phyloP scores from a whole-genome alignment of 805 yeast species.

The Candida nonsorbophila region DNA sequence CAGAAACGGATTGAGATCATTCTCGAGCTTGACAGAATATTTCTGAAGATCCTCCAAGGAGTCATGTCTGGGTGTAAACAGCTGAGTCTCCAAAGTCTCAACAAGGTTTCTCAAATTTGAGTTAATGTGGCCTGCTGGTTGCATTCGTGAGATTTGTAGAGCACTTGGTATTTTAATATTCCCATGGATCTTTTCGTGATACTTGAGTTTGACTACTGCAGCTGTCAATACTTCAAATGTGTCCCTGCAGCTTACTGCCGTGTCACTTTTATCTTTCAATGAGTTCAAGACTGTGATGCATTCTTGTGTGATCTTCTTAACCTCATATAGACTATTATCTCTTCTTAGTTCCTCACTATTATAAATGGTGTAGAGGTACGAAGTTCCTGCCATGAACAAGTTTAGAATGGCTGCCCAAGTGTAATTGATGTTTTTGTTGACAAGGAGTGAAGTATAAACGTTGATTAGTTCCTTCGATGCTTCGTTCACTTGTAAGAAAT shows the following conservation, averaged over 20 bases:
- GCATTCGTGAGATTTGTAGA: constrained; percentile 13
- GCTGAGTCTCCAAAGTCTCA: constrained; percentile 19
- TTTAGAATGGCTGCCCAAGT: constrained; percentile 94
- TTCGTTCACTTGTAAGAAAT: constrained; percentile 51
- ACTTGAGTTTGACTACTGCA: constrained; percentile 61
- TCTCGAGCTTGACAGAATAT: no score
- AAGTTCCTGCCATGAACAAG: constrained; percentile 82
- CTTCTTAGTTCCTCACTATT: constrained; percentile 54
- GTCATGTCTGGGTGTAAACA: no score
- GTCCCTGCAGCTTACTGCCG: constrained; percentile 67
- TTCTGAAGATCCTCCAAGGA: no score
- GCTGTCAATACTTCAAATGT: constrained; percentile 68
- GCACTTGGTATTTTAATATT: constrained; percentile 17
- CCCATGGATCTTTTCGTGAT: constrained; percentile 27
- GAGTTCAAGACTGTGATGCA: constrained; percentile 57
- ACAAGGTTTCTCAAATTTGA: constrained; percentile 36
- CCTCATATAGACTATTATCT: constrained; percentile 39
- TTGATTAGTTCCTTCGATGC: constrained; percentile 64
- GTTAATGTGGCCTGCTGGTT: constrained; percentile 26
- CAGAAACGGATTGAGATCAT: constrained; percentile 8
- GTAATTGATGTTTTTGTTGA: constrained; percentile 62
- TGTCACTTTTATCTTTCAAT: constrained; percentile 67
- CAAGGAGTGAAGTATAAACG: constrained; percentile 54
- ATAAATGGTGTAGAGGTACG: constrained; percentile 72
- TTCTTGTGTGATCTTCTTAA: constrained; percentile 44